Percentiles rank a stretch among this genome's conserved stretches.
These are phyloP conservation scores for Zygoascus tannicola DNA, from an alignment of 805 yeast genomes.

Conservation along the genomic window DNA sequence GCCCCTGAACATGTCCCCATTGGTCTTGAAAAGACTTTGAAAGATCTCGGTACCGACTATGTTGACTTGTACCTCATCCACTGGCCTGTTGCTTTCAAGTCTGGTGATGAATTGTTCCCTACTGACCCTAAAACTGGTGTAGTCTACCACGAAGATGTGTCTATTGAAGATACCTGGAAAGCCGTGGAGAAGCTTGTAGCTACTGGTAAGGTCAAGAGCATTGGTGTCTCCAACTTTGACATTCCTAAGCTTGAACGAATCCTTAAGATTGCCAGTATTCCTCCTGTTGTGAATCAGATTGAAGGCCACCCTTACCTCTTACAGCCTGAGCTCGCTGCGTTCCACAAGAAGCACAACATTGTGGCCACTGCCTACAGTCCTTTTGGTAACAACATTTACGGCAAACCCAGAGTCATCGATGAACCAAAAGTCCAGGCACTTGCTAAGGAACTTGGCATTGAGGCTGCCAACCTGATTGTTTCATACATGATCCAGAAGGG, in stretches of 20 bases:
- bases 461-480: conserved; percentile 57
- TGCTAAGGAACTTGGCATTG: conserved; percentile 43
- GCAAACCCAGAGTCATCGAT: conserved; percentile 32
- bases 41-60: conserved; percentile 38
- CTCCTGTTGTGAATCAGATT: conserved; percentile 67
- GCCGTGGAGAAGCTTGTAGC: conserved; percentile 47
- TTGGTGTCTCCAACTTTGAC: conserved; percentile 77
- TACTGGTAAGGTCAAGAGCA: conserved; percentile 46
- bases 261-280: conserved; percentile 34
- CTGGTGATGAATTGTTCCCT: conserved; percentile 22
- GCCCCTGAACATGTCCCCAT: conserved; percentile 33
- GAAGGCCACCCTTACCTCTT: conserved; percentile 45
- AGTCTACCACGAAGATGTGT: conserved; percentile 15
- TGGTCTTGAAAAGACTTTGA: conserved; percentile 38
- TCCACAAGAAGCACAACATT: conserved; percentile 38
- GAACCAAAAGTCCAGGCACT: conserved; percentile 44
- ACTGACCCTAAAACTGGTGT: conserved; percentile 25
- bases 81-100: conserved; percentile 41
- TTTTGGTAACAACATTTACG: conserved; percentile 27
- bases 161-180: conserved; percentile 37
- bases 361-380: conserved; percentile 56
- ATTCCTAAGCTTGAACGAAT: conserved; percentile 50
- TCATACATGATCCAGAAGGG: conserved; percentile 77
- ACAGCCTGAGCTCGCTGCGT: conserved; percentile 36
- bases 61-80: conserved; percentile 48